These are phyloP conservation scores for Globisporangium irregulare DNA, from an alignment of 352 stramenopile genomes.

Conservation along the genomic window DNA sequence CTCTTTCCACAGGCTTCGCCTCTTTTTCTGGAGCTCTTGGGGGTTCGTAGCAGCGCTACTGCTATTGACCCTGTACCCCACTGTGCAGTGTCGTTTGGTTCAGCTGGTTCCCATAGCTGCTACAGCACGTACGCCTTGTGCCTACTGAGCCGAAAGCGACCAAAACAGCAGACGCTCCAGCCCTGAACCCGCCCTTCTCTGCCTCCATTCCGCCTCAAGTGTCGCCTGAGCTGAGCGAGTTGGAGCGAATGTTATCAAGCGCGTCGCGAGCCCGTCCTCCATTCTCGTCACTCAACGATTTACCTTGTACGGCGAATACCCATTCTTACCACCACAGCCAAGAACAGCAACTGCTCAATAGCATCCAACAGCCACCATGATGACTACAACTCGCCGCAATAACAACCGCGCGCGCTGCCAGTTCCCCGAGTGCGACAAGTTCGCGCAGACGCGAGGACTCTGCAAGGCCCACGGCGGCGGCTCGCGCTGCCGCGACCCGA, in stretches of 20 bases:
- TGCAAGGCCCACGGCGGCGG: constrained; percentile 86
- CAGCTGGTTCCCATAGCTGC: not conserved
- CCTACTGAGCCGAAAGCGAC: constrained; percentile 11
- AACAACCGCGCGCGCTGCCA: constrained; percentile 76
- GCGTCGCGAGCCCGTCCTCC: not conserved
- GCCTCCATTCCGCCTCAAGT: not conserved
- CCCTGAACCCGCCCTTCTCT: constrained; percentile 21
- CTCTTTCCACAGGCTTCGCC: not conserved
- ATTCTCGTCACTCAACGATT: constrained; percentile 35
- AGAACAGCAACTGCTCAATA: not conserved
- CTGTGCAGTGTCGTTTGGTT: constrained; percentile 1
- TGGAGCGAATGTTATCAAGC: not conserved
- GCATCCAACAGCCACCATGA: constrained; percentile 32
- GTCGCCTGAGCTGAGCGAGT: not conserved
- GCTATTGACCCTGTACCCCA: not conserved
- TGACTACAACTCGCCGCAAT: constrained; percentile 40
- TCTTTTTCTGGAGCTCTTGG: not conserved
- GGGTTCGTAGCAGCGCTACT: too few species aligned
- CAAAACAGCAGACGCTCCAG: not conserved
- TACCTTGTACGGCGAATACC: constrained; percentile 24
- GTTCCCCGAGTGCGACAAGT: constrained; percentile 74
- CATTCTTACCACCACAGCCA: constrained; percentile 17
- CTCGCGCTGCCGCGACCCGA: constrained; percentile 67
- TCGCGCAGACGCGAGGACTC: constrained; percentile 74
- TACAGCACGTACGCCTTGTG: not conserved